A percentile compares a stretch with the other conserved stretches of the same genome.
These are phyloP conservation scores for Brassica nigra DNA, from an alignment of 345 rosid genomes.

Conservation along the genomic window DNA sequence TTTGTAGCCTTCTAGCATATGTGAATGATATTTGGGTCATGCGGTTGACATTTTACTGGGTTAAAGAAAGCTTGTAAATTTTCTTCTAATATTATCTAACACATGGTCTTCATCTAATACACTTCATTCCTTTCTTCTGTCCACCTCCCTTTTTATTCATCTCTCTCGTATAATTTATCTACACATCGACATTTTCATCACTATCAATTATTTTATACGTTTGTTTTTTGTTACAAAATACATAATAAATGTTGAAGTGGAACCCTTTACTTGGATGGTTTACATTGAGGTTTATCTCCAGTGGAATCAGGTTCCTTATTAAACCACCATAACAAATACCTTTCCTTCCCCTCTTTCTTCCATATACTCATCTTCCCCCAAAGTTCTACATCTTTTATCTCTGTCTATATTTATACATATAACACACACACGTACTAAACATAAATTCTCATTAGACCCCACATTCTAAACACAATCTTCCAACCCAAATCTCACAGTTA, in stretches of 20 bases:
- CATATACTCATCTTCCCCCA: conserved; percentile 40
- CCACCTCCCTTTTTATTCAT: neutral
- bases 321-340: conserved; percentile 43
- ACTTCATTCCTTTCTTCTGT: conserved; percentile 40
- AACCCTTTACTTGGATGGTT: conserved; percentile 24
- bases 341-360: conserved; percentile 44
- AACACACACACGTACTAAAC: neutral
- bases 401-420: conserved; percentile 1
- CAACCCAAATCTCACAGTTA: neutral
- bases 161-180: neutral
- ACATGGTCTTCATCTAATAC: conserved; percentile 12
- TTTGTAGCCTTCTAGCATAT: neutral
- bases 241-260: neutral
- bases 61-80: neutral
- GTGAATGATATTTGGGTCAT: neutral
- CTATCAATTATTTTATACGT: neutral
- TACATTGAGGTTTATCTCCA: conserved; percentile 30
- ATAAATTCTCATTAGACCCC: conserved; percentile 26
- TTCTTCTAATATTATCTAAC: conserved; percentile 13
- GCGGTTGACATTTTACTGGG: neutral
- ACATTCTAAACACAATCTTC: conserved; percentile 5
- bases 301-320: conserved; percentile 53
- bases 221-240: neutral
- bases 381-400: conserved; percentile 6
- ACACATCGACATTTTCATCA: neutral